A percentile compares a stretch with the other conserved stretches of the same genome.
phyloP scores from a whole-genome alignment of 495 filamentous ascomycete genomes.

The Penicillium salamii region DNA sequence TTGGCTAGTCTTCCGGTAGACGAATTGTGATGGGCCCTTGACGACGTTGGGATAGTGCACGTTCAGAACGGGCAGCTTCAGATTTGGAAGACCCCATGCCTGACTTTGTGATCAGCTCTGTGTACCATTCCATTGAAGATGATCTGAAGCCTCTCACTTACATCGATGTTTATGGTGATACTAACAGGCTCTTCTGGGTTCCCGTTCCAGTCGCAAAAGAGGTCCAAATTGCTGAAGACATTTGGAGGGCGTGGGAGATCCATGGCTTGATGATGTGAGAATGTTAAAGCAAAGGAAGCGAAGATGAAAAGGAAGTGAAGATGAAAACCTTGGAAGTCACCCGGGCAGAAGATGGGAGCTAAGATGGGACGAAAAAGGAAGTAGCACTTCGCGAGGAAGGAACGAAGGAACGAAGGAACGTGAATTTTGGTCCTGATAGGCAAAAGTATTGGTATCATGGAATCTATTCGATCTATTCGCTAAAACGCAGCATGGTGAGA shows the following conservation, averaged over 20 bases:
- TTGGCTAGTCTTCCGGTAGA: neutral
- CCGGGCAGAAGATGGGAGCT: neutral
- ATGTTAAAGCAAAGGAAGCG: neutral
- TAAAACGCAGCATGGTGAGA: too few relatives aligned
- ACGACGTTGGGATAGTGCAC: neutral
- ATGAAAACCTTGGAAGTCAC: too few relatives aligned
- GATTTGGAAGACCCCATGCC: neutral
- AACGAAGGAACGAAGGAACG: too few relatives aligned
- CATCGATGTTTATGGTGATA: conserved; percentile 31
- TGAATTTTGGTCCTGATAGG: too few relatives aligned
- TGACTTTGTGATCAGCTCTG: neutral
- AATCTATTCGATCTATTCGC: too few relatives aligned
- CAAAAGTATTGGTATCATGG: too few relatives aligned
- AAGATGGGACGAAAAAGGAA: conserved; percentile 6
- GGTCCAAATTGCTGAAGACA: conserved; percentile 29
- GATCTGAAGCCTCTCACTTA: conserved; percentile 5
- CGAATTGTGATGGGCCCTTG: neutral
- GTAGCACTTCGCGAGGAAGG: too few relatives aligned
- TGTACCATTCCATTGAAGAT: neutral
- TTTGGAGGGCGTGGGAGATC: neutral
- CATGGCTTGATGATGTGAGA: neutral
- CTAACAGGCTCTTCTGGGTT: conserved; percentile 23
- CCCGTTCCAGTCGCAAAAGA: conserved; percentile 35
- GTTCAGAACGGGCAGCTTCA: conserved; percentile 1
- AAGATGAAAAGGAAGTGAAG: conserved; percentile 4